Evolutionary conservation across 352 stramenopile genomes (phyloP), one percentile per base, ranked within the genome.

Genomic region (Globisporangium barbulae): DNA sequence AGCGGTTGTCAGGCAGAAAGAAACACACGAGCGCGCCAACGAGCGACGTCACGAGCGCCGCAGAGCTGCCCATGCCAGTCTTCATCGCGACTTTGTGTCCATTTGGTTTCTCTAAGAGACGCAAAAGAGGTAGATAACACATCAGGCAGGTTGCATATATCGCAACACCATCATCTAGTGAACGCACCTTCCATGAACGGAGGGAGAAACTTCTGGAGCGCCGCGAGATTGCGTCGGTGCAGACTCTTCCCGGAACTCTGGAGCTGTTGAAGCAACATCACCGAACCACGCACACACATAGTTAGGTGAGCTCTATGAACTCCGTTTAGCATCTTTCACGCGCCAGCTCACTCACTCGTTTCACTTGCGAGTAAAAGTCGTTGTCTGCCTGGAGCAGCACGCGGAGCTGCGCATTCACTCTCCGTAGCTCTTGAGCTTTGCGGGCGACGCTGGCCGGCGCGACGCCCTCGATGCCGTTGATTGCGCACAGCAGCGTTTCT

Each of bases 291-390:
- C 45, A 4, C 19, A 53, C 15, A 37, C 37, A 52, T 15, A 44
- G 0, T 25, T 28, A 37, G 3, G 49, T 39, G 9, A 52, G 9
- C 8, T 25, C 25, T 56, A 2, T 41, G 7, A 7, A 9, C 2
- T 12, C 25, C 5, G 19, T 3, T 56, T 2, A 39, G 1, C 15
- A 41, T 17, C 15, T 41, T 30, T n/a, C 22, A 85, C 68, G 25
- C 30, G 2, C 37, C 30, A 28, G 25, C 30, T 13, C 42, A 25
- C 52, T 47, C 66, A 91, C 83, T 58, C 81, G 73, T 21, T 79
- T 49, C 6, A 82, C 78, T 83, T 98, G 90, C 1, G 91, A 98
- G 75, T 99, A 99, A 74, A 99, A 99, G 54, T 98, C 96, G 69
- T 99, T 99, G 72, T 99, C 94, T 5, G 94, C 97, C 37, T 85